A percentile compares a stretch with the other conserved stretches of the same genome.
Evolutionary conservation across 305 asterid species (phyloP).

Genomic region (Fraxinus angustifolia): DNA sequence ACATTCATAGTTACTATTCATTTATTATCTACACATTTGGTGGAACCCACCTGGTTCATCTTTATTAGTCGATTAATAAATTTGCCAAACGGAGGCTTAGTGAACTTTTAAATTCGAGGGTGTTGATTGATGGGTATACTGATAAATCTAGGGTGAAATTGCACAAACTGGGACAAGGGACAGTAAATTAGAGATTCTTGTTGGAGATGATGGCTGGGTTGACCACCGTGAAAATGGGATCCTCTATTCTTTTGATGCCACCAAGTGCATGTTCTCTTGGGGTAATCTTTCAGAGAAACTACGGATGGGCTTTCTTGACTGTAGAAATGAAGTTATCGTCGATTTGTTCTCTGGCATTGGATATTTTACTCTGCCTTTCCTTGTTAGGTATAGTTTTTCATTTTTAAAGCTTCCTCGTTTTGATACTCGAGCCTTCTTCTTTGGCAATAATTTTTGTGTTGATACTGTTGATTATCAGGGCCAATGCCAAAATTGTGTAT

Average conservation of each 20-base stretch:
- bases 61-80: background rate
- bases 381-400: conserved; percentile 49
- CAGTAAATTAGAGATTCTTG: conserved; percentile 88
- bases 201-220: conserved; percentile 79
- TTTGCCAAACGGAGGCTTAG: background rate
- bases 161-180: conserved; percentile 85
- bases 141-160: conserved; percentile 60
- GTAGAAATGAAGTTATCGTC: conserved; percentile 78
- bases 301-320: conserved; percentile 70
- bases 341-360: conserved; percentile 97
- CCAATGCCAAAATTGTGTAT: conserved; percentile 76
- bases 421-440: background rate
- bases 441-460: conserved; percentile 5
- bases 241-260: conserved; percentile 70
- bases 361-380: conserved; percentile 86
- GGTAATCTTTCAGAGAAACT: conserved; percentile 97
- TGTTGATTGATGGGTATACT: conserved; percentile 29
- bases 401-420: background rate
- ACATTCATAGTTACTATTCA: background rate
- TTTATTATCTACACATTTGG: background rate
- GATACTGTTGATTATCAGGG: conserved; percentile 44
- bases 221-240: conserved; percentile 66
- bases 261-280: conserved; percentile 99
- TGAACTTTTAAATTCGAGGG: background rate
- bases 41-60: background rate